phyloP scores from a whole-genome alignment of 2,329 filamentous ascomycete species.

The Orbilia blumenaviensis region DNA sequence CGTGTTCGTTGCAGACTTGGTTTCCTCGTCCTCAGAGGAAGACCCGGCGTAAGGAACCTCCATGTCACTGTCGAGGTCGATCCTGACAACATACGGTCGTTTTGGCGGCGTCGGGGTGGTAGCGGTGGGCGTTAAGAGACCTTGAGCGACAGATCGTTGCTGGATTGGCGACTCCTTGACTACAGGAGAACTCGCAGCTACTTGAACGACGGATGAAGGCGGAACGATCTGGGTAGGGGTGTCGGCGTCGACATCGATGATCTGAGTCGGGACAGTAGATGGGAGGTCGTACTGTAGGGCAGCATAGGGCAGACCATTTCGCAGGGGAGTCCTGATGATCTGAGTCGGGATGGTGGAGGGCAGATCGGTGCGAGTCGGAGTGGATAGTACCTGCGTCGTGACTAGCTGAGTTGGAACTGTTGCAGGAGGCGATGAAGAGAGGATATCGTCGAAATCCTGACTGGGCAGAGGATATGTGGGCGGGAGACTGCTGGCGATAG shows the following conservation, averaged over 20 bases:
- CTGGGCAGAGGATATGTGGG: constrained; percentile 29
- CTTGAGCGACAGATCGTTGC: constrained; percentile 55
- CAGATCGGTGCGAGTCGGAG: constrained; percentile 52
- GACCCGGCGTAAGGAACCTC: constrained; percentile 26
- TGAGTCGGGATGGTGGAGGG: constrained; percentile 70
- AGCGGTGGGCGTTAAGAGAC: neutral
- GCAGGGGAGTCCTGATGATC: constrained; percentile 64
- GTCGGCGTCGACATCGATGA: no score
- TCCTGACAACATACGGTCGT: constrained; percentile 32
- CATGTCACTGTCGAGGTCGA: constrained; percentile 37
- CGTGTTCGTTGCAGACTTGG: constrained; percentile 16
- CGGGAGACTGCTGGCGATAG: constrained; percentile 18
- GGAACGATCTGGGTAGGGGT: constrained; percentile 63
- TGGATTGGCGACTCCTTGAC: constrained; percentile 64
- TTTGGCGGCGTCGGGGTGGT: constrained; percentile 26
- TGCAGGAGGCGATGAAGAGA: constrained; percentile 62
- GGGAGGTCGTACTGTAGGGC: neutral
- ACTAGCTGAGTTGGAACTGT: constrained; percentile 63
- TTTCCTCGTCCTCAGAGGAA: constrained; percentile 33
- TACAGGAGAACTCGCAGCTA: constrained; percentile 86
- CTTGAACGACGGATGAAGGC: constrained; percentile 71
- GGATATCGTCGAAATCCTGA: constrained; percentile 58
- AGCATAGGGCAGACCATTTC: constrained; percentile 48
- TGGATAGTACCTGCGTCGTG: constrained; percentile 51
- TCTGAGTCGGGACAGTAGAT: constrained; percentile 71